phyloP scores from a whole-genome alignment of 352 stramenopile genomes.

The Globisporangium nagaii region DNA sequence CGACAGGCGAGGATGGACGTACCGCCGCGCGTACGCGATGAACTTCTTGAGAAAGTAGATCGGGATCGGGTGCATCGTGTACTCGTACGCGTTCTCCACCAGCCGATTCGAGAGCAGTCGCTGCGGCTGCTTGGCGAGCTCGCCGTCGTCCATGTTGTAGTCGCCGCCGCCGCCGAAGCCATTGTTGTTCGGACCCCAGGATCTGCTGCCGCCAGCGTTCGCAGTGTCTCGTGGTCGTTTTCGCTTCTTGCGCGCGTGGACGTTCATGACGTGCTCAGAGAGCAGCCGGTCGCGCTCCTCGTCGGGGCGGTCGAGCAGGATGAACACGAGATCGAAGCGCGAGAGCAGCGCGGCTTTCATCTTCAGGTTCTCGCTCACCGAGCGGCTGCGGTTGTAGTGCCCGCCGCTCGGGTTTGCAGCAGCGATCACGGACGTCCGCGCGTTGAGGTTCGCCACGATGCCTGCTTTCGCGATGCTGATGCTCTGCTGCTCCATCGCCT shows the following conservation, averaged over 20 bases:
- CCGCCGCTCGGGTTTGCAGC: conserved; percentile 96
- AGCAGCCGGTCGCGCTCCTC: conserved; percentile 90
- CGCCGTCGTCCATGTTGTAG: conserved; percentile 7
- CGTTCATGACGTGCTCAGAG: conserved; percentile 94
- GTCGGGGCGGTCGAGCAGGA: conserved; percentile 93
- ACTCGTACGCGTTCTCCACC: conserved; percentile 39
- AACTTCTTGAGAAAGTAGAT: conserved; percentile 94
- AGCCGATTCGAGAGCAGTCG: conserved; percentile 46
- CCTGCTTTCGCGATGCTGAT: conserved; percentile 90
- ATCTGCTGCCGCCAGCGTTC: conserved; percentile 1
- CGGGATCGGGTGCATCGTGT: conserved; percentile 43
- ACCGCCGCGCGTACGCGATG: conserved; percentile 94
- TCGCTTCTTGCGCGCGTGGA: conserved; percentile 45
- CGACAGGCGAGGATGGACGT: conserved; percentile 89
- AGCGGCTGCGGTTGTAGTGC: conserved; percentile 95
- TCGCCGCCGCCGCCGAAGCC: background rate
- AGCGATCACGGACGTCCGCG: conserved; percentile 93
- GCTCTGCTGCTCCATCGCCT: conserved; percentile 99
- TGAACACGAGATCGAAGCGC: conserved; percentile 97
- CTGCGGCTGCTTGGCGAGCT: conserved; percentile 3
- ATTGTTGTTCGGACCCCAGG: conserved; percentile 19
- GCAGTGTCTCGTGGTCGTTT: conserved; percentile 26
- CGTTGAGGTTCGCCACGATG: conserved; percentile 94
- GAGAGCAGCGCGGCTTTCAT: conserved; percentile 95
- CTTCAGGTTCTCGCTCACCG: conserved; percentile 95